Evolutionary conservation across 2,329 filamentous ascomycete species (phyloP).

Genomic region (Pyricularia sp.): DNA sequence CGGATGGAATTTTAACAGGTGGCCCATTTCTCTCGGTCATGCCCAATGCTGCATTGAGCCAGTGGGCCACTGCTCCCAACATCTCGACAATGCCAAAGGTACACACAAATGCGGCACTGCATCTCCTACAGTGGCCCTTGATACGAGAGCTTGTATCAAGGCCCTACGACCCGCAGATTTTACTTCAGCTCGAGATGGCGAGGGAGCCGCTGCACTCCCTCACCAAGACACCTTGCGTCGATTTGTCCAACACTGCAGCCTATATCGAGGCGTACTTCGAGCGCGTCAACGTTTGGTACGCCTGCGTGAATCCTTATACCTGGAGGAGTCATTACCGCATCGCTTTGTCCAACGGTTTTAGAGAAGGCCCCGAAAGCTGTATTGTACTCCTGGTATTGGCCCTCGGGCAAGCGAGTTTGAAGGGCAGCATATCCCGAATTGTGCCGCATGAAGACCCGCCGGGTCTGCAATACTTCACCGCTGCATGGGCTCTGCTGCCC

Average conservation of each 20-base stretch:
- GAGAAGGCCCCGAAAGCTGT: slow-evolving; percentile 69
- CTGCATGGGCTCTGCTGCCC: slow-evolving; percentile 66
- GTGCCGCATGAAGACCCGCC: slow-evolving; percentile 57
- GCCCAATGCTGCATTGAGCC: slow-evolving; percentile 54
- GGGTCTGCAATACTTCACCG: slow-evolving; percentile 66
- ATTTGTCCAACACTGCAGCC: slow-evolving; percentile 59
- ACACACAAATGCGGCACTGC: slow-evolving; percentile 67
- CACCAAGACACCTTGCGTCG: slow-evolving; percentile 51
- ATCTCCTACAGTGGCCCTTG: slow-evolving; percentile 68
- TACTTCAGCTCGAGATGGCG: slow-evolving; percentile 69
- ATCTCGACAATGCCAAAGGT: slow-evolving; percentile 79
- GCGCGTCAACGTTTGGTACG: slow-evolving; percentile 74
- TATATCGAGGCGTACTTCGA: slow-evolving; percentile 74
- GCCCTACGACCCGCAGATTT: slow-evolving; percentile 68
- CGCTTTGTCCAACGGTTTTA: slow-evolving; percentile 62
- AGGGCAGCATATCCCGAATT: slow-evolving; percentile 63
- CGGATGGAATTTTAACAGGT: slow-evolving; percentile 39
- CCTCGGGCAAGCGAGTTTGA: slow-evolving; percentile 61
- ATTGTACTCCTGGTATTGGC: slow-evolving; percentile 68
- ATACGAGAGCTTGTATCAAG: slow-evolving; percentile 66
- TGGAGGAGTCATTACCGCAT: slow-evolving; percentile 66
- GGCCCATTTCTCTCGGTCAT: slow-evolving; percentile 40
- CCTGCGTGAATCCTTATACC: slow-evolving; percentile 70
- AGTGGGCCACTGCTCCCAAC: slow-evolving; percentile 44
- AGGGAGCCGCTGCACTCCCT: slow-evolving; percentile 59